Evolutionary conservation across 108 stramenopile genomes (phyloP), one percentile per base, ranked within the genome.

Genomic region (Fistulifera solaris): DNA sequence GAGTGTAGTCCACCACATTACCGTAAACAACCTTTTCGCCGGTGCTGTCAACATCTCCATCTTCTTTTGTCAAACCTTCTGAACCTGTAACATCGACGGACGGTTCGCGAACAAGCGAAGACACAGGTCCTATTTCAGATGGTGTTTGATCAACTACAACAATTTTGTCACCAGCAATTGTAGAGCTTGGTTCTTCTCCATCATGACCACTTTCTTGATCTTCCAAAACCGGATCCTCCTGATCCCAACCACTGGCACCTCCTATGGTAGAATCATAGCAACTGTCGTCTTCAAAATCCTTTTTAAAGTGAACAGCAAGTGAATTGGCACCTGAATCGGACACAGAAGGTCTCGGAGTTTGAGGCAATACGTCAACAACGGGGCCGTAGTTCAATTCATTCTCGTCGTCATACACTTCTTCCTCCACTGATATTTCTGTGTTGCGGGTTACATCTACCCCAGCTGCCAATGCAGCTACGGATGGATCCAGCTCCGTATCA

Each of bases 1-100:
- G 72, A 24, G 72, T 73, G 26, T 63, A 66, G 35, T 73, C 72
- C 8, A 73, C 72, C 47, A 73, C 50, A n/a, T 56, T 61, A 1
- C 72, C 72, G 42, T 52, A 73, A 42, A 27, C 54, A 27, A 28
- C 23, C 12, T 23, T 42, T 14, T 50, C 54, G 11, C 19, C 56
- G 22, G 38, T 35, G 7, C 53, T 59, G 19, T 52, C 54, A 12
- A 50, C 6, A 10, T 57, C 56, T 40, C 59, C 62, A 7, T 61
- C 67, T 17, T 22, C 35, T 21, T 45, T 52, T n/a, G 40, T 48
- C 26, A 15, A 23, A 13, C 25, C 49, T 11, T 21, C 43, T 0
- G 24, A 27, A 13, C 58, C 53, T 11, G 40, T 18, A 44, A 72
- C 73, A 24, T 41, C 67, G 2, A 65, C 63, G 11, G 73, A 68